Evolutionary conservation across 441 rosid species (phyloP), one percentile per base, ranked within the genome.

Genomic region (Raphanus hybrid): DNA sequence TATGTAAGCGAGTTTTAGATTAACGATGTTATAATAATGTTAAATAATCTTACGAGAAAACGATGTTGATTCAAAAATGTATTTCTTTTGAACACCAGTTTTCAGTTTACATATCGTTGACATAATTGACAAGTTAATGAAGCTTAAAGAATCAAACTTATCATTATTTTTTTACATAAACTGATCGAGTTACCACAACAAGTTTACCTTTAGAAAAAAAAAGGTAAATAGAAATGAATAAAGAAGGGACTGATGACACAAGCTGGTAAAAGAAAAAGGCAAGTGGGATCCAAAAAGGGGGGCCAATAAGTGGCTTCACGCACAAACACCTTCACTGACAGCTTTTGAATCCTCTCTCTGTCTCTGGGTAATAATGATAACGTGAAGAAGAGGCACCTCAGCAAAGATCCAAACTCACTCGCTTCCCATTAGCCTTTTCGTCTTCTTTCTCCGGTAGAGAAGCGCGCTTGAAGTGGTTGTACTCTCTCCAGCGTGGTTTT

Each of bases 231-330:
- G 34, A 29, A 52, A 65, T 48, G 43, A 5, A 27, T 8, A 26
- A 41, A 41, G 5, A 27, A 3, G 4, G 2, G 26, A 23, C 2
- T 3, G 23, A 58, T 59, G 35, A 59, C 8, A 1, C 5, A n/a
- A 61, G 66, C 66, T 61, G 66, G 41, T 61, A 5, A 63, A 48
- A 7, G 5, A 11, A 5, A 39, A 39, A n/a, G 43, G 54, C 10
- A 64, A 65, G 61, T 71, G 73, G 79, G 76, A 14, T 69, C 79
- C 79, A 59, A 10, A 70, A 55, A 70, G 79, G 15, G 15, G 82
- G 82, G 73, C 76, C 74, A 75, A 65, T 80, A 48, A 75, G 77
- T 80, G 77, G 82, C 76, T 39, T 80, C 80, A 80, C 83, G 80
- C 83, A 70, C 76, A 63, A 20, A 75, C 67, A 74, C 82, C 82